phyloP scores from a whole-genome alignment of 2,329 filamentous ascomycete genomes.

The Aureobasidium leucospermi region DNA sequence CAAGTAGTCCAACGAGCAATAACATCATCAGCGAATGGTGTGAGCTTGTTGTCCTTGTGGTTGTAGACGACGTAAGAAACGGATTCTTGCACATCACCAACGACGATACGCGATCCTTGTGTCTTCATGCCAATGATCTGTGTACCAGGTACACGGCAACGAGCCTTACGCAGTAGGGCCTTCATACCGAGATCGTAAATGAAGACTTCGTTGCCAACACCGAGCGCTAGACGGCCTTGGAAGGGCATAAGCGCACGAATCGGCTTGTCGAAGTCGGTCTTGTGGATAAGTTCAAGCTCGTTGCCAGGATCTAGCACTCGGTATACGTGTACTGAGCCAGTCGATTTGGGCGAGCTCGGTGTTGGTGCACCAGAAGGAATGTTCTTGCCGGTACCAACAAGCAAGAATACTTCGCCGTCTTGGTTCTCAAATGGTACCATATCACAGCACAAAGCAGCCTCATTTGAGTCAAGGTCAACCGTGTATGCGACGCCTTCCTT shows the following conservation, averaged over 20 bases:
- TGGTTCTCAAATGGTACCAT: conserved; percentile 82
- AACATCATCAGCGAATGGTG: conserved; percentile 88
- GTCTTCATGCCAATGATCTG: conserved; percentile 86
- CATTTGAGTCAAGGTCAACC: conserved; percentile 79
- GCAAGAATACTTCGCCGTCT: conserved; percentile 81
- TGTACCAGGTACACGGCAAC: conserved; percentile 24
- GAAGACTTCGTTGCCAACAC: conserved; percentile 71
- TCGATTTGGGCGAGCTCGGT: conserved; percentile 18
- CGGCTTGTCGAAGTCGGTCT: conserved; percentile 84
- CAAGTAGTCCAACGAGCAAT: conserved; percentile 86
- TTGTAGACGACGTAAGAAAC: conserved; percentile 93
- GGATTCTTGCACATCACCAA: conserved; percentile 87
- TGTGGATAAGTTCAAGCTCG: conserved; percentile 89
- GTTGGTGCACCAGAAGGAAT: conserved; percentile 38
- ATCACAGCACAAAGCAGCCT: conserved; percentile 80
- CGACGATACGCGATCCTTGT: conserved; percentile 83
- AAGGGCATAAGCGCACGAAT: conserved; percentile 87
- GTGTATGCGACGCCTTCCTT: conserved; percentile 58
- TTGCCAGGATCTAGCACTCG: conserved; percentile 81
- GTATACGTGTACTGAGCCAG: conserved; percentile 85
- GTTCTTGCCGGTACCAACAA: conserved; percentile 90
- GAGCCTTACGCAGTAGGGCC: conserved; percentile 81
- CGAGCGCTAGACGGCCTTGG: conserved; percentile 82
- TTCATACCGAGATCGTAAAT: conserved; percentile 92
- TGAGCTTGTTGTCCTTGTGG: conserved; percentile 79